Base-by-base conservation (phyloP, 2,329 filamentous ascomycete genomes). In the Aurifilum marmelostoma region DNA sequence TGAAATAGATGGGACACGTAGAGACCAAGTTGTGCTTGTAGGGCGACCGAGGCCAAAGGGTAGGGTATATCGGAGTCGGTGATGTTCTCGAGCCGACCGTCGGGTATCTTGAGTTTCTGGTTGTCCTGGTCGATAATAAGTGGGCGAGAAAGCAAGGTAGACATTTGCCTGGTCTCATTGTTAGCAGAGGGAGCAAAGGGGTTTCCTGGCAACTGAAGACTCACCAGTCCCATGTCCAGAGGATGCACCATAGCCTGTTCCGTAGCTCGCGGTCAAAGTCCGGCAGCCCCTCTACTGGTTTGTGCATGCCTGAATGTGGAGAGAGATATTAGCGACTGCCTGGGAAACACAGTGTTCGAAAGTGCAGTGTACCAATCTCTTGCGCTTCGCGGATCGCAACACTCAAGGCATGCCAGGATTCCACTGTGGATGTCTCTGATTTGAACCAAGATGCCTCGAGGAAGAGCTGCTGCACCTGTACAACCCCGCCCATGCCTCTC, bases 401-500 rank as follows among this genome's bases (percentile, higher is more conserved):
- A 24, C 79, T 76, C 11, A 85, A 71, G 2, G 80, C 74, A 76
- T 85, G 83, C 83, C 83, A 85, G 0, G 83, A 79, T 39, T 84
- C 82, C 1, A 82, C 79, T 72, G 84, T 84, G 27, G 78, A 77
- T 18, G 79, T 80, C 67, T 83, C 82, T 3, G 79, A 80, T 69
- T 84, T 85, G 58, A 79, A 80, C 83, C 83, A 85, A 29, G 78
- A 77, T 2, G 80, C 79, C 29, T 79, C 82, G 3, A 85, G 71
- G 66, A 85, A 84, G n/a, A 83, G 75, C 72, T 85, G 83, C 72
- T 85, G 83, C 1, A 85, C 80, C 21, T 84, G 81, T 47, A 77
- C 74, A 8, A 85, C 73, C 3, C 82, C 80, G 1, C 81, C 82
- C 64, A 79, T 79, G 0, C 82, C 82, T 1, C 82, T 80, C 3